Evolutionary conservation across 2,329 filamentous ascomycete genomes (phyloP).

Genomic region (Trichoderma brevicompactum): DNA sequence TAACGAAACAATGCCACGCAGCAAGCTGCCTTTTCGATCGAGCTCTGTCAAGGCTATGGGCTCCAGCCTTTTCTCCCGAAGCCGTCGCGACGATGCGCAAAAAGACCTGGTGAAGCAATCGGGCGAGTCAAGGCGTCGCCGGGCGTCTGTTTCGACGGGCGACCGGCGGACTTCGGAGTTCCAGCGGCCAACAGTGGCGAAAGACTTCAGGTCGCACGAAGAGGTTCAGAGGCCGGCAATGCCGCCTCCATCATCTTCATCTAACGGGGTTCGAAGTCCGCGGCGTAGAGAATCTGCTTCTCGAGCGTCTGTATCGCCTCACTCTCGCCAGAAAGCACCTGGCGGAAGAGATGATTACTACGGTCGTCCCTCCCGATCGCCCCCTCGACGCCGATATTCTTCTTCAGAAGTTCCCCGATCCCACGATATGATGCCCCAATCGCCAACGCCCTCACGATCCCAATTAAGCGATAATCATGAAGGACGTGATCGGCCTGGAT

Average conservation of each 20-base stretch:
- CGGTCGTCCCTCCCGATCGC: conserved; percentile 13
- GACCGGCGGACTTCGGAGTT: conserved; percentile 11
- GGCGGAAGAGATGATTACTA: neutral
- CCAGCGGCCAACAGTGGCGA: neutral
- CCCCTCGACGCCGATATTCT: conserved; percentile 25
- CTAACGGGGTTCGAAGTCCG: conserved; percentile 17
- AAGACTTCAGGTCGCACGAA: conserved; percentile 25
- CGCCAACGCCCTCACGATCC: conserved; percentile 7
- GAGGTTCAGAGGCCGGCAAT: conserved; percentile 10
- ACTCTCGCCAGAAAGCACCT: conserved; percentile 14
- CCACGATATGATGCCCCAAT: neutral
- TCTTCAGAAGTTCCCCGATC: conserved; percentile 23
- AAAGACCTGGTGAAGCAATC: conserved; percentile 6
- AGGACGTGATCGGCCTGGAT: conserved; percentile 11
- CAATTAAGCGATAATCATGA: conserved; percentile 3
- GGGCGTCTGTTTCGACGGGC: conserved; percentile 1
- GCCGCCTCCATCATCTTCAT: conserved; percentile 18
- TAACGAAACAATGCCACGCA: conserved; percentile 26
- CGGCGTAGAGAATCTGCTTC: conserved; percentile 19
- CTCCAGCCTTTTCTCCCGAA: conserved; percentile 28
- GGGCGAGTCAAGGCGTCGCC: conserved; percentile 23
- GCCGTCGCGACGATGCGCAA: conserved; percentile 14
- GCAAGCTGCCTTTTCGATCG: conserved; percentile 29
- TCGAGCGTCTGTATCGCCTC: conserved; percentile 27
- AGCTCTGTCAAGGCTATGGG: conserved; percentile 30